Evolutionary conservation across 2,329 filamentous ascomycete species (phyloP).

Genomic region (Xylaria multiplex): DNA sequence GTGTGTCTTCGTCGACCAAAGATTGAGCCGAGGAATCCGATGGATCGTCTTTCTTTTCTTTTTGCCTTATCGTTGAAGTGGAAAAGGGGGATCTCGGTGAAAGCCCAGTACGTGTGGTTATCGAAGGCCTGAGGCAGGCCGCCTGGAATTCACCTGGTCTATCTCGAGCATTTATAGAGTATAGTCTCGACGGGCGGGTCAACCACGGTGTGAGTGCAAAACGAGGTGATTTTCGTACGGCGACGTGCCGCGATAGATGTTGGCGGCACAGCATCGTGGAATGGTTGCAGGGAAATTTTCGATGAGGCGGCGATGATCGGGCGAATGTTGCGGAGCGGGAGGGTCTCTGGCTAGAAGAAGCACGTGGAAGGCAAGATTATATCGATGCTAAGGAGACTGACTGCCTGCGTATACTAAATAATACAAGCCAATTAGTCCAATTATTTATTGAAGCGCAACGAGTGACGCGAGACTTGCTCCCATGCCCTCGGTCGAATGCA

Average conservation of each 20-base stretch:
- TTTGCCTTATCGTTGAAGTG: conserved; percentile 50
- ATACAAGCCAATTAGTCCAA: not conserved
- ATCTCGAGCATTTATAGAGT: conserved; percentile 42
- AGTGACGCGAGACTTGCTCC: conserved; percentile 33
- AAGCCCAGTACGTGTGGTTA: conserved; percentile 25
- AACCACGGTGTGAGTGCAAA: conserved; percentile 41
- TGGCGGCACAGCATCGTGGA: conserved; percentile 50
- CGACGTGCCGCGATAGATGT: conserved; percentile 47
- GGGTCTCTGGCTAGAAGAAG: conserved; percentile 1
- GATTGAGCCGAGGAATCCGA: conserved; percentile 62
- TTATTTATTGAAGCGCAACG: conserved; percentile 8
- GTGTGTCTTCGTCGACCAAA: conserved; percentile 63
- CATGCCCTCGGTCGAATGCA: conserved; percentile 39
- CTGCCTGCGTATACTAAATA: conserved; percentile 1
- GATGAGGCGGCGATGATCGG: conserved; percentile 34
- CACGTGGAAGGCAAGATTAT: conserved; percentile 13
- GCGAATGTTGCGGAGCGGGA: conserved; percentile 3
- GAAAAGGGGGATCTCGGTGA: conserved; percentile 50
- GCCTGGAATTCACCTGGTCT: conserved; percentile 36
- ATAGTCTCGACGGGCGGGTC: conserved; percentile 39
- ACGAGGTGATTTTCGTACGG: conserved; percentile 40
- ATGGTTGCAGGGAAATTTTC: conserved; percentile 35
- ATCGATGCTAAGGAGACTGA: not conserved
- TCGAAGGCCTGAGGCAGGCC: conserved; percentile 39
- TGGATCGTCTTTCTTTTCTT: conserved; percentile 59